Evolutionary conservation across 345 rosid species (phyloP).

Genomic region (Geranium rotundifolium): DNA sequence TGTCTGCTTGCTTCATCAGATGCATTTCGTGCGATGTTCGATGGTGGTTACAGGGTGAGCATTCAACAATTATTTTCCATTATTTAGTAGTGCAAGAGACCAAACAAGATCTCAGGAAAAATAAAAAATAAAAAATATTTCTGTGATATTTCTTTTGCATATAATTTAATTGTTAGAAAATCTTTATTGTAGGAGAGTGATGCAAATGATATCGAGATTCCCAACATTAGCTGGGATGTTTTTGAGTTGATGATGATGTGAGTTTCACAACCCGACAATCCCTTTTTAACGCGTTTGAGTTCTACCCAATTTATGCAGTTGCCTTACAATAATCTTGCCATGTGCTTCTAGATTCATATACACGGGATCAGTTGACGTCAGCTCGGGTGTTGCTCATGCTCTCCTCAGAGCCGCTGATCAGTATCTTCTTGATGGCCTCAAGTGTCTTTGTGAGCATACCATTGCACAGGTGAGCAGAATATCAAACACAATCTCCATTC

Average conservation of each 20-base stretch:
- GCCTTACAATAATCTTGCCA: neutral
- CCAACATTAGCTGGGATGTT: slow-evolving; percentile 98
- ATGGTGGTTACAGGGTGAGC: slow-evolving; percentile 96
- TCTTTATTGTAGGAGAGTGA: slow-evolving; percentile 62
- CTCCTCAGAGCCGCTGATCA: slow-evolving; percentile 80
- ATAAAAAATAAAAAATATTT: too few relatives aligned
- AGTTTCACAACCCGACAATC: neutral
- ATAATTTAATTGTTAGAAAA: neutral
- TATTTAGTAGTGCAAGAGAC: neutral
- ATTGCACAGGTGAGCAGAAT: slow-evolving; percentile 46
- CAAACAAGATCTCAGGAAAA: neutral
- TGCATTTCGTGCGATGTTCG: slow-evolving; percentile 99
- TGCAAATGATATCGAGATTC: slow-evolving; percentile 95
- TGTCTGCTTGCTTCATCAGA: slow-evolving; percentile 98
- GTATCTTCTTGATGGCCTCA: slow-evolving; percentile 62
- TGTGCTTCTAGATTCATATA: slow-evolving; percentile 45
- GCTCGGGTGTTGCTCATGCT: slow-evolving; percentile 44
- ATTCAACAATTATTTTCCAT: too few relatives aligned
- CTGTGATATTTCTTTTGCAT: too few relatives aligned
- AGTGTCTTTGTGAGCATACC: slow-evolving; percentile 54
- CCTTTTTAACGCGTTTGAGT: neutral
- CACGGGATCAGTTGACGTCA: slow-evolving; percentile 47
- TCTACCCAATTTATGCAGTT: neutral
- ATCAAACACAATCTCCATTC: neutral
- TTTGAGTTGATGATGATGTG: slow-evolving; percentile 99